Conservation (phyloP, 1,139 yeast genomes). For the Taphrina deformans region DNA sequence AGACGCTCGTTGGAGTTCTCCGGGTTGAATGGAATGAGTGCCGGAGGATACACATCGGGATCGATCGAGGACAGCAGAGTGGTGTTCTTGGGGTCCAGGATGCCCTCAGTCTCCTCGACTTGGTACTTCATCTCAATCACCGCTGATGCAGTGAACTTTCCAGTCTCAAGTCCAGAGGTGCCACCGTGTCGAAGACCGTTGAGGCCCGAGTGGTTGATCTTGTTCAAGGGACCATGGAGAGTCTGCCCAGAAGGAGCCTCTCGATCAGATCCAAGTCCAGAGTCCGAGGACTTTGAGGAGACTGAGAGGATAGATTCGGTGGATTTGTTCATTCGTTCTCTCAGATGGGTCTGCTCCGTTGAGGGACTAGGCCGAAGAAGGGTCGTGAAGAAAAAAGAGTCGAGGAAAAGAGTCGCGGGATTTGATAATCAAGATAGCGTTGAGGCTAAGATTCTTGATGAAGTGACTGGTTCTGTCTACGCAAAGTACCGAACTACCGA, state of each 20-base stretch:
- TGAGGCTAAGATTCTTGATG: not conserved
- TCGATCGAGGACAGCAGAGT: constrained; percentile 18
- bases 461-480: not conserved
- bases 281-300: constrained; percentile 24
- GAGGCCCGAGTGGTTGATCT: constrained; percentile 28
- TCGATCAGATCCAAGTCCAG: constrained; percentile 23
- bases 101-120: constrained; percentile 24
- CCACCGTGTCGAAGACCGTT: constrained; percentile 32
- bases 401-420: not conserved
- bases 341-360: not conserved
- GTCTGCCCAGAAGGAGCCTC: constrained; percentile 27
- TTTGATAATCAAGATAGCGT: constrained; percentile 10
- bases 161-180: constrained; percentile 28
- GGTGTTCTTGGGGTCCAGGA: constrained; percentile 25
- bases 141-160: constrained; percentile 31
- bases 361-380: not conserved
- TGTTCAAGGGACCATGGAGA: constrained; percentile 29
- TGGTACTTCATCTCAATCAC: constrained; percentile 27
- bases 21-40: constrained; percentile 15
- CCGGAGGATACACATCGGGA: constrained; percentile 13
- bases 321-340: constrained; percentile 6
- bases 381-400: not conserved
- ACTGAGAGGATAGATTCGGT: not conserved
- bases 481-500: not conserved
- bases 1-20: constrained; percentile 22